Conservation (phyloP, 257 asterid genomes). For the Handroanthus guayacan region DNA sequence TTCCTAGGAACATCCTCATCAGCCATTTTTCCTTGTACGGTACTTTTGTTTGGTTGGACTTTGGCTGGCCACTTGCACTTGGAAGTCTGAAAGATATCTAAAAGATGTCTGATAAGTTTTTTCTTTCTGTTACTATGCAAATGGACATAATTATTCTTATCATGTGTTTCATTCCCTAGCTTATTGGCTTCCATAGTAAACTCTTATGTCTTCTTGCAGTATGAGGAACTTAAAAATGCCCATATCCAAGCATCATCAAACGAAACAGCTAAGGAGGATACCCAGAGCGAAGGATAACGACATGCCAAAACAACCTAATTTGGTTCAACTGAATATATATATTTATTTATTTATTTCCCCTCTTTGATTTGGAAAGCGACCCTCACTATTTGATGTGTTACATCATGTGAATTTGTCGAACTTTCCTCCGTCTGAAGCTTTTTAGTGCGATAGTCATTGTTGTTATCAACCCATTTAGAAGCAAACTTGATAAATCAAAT, state of each 20-base stretch:
- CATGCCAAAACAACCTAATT: conserved; percentile 26
- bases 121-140: conserved; percentile 1
- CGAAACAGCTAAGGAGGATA: conserved; percentile 43
- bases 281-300: conserved; percentile 35
- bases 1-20: background rate
- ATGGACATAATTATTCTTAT: background rate
- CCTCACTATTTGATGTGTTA: conserved; percentile 15
- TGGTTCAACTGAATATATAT: conserved; percentile 6
- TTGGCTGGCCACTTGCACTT: background rate
- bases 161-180: background rate
- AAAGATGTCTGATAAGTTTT: background rate
- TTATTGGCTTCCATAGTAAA: background rate
- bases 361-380: background rate
- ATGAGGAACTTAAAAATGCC: conserved; percentile 59
- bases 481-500: background rate
- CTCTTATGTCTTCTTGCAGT: conserved; percentile 49
- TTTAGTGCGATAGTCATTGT: conserved; percentile 14
- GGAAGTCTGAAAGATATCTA: background rate
- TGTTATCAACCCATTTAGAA: background rate
- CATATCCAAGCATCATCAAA: conserved; percentile 48
- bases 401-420: conserved; percentile 2
- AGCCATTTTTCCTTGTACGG: background rate
- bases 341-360: background rate
- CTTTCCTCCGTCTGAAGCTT: conserved; percentile 13
- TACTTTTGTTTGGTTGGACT: background rate